A percentile compares a stretch with the other conserved stretches of the same genome.
Conservation (phyloP, 768 basidiomycete species). For the Podaxis sp. region DNA sequence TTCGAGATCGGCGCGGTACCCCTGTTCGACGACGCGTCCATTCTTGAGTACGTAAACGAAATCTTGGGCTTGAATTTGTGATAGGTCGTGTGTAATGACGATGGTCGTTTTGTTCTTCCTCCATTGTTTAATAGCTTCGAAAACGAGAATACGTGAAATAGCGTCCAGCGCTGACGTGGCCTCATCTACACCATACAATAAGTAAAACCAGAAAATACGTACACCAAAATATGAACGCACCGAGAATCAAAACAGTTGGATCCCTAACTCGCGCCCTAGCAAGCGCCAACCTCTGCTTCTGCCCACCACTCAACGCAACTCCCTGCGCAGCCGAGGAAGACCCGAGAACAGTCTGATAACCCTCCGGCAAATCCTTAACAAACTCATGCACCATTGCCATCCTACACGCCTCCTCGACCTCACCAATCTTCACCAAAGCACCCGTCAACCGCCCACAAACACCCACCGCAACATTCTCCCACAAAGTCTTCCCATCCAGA, state of each 20-base stretch:
- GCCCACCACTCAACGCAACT: slow-evolving; percentile 84
- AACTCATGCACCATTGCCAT: slow-evolving; percentile 88
- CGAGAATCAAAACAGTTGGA: slow-evolving; percentile 87
- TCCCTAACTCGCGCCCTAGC: slow-evolving; percentile 84
- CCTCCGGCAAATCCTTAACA: slow-evolving; percentile 76
- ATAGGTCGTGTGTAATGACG: slow-evolving; percentile 94
- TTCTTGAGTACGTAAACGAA: slow-evolving; percentile 92
- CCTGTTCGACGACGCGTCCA: slow-evolving; percentile 82
- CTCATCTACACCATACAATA: slow-evolving; percentile 60
- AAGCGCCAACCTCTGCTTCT: slow-evolving; percentile 87
- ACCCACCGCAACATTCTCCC: slow-evolving; percentile 86
- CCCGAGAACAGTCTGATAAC: slow-evolving; percentile 81
- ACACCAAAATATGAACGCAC: slow-evolving; percentile 44
- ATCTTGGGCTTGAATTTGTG: slow-evolving; percentile 71
- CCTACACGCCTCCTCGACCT: slow-evolving; percentile 82
- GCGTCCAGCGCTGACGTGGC: slow-evolving; percentile 85
- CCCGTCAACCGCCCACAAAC: slow-evolving; percentile 33
- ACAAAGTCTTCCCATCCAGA: slow-evolving; percentile 75
- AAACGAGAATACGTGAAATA: slow-evolving; percentile 83
- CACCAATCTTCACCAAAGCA: slow-evolving; percentile 58
- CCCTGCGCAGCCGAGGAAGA: slow-evolving; percentile 35
- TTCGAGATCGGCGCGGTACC: slow-evolving; percentile 82
- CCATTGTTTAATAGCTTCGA: slow-evolving; percentile 68
- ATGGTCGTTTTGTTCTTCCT: slow-evolving; percentile 81
- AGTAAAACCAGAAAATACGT: background rate